Evolutionary conservation across 148 eudicot genomes (phyloP).

Genomic region (Persicaria maculosa): DNA sequence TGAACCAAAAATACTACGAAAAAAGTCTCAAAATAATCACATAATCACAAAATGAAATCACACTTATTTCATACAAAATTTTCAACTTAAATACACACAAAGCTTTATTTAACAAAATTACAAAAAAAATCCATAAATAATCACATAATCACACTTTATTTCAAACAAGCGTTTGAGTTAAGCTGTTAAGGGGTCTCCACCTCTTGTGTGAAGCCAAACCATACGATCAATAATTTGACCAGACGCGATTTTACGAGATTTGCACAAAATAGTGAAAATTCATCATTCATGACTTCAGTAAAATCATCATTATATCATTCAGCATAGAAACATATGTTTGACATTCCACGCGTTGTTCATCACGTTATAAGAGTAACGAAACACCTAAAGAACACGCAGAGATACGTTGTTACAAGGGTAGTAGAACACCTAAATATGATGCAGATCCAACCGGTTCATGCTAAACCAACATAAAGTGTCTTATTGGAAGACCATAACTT

Average conservation of each 20-base stretch:
- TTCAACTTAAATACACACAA: no score
- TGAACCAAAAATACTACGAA: no score
- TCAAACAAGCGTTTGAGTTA: no score
- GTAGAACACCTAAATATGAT: not conserved
- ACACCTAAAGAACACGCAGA: not conserved
- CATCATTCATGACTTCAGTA: not conserved
- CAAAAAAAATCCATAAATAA: no score
- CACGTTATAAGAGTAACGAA: not conserved
- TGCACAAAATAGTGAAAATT: not conserved
- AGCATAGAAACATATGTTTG: not conserved
- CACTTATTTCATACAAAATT: no score
- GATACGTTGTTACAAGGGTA: no score
- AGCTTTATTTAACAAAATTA: no score
- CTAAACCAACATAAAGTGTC: not conserved
- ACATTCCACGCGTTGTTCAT: not conserved
- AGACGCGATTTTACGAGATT: not conserved
- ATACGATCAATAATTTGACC: not conserved
- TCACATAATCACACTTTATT: no score
- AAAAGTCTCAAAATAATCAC: no score
- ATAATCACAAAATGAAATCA: no score
- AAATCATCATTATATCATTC: not conserved
- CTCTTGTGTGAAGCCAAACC: not conserved
- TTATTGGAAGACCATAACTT: constrained; percentile 6
- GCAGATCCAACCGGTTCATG: not conserved
- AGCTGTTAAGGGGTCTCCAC: no score